phyloP scores from a whole-genome alignment of 2,329 filamentous ascomycete genomes.

The Neurospora sp. region DNA sequence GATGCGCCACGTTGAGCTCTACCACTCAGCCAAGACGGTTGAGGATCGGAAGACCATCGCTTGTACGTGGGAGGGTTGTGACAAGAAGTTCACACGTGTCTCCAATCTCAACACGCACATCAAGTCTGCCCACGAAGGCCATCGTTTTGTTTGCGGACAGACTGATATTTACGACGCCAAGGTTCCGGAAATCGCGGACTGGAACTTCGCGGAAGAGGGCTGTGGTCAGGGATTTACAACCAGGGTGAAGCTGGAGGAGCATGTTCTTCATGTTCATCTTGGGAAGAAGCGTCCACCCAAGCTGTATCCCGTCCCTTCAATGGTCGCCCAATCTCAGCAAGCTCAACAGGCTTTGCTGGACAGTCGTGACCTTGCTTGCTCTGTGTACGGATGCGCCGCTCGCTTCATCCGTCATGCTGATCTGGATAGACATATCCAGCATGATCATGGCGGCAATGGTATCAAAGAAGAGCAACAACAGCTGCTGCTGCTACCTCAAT shows the following conservation, averaged over 20 bases:
- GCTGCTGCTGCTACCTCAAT: background rate
- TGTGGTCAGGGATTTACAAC: constrained; percentile 69
- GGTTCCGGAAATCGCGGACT: constrained; percentile 42
- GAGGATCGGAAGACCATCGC: constrained; percentile 54
- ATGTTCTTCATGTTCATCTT: constrained; percentile 74
- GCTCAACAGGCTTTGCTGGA: constrained; percentile 31
- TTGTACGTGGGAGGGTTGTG: constrained; percentile 61
- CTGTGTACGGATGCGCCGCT: constrained; percentile 29
- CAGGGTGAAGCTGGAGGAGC: constrained; percentile 72
- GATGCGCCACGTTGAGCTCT: constrained; percentile 66
- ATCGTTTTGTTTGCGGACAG: constrained; percentile 69
- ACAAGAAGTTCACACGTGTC: constrained; percentile 67
- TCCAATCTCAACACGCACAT: constrained; percentile 79
- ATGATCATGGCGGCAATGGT: constrained; percentile 16
- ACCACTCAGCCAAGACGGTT: constrained; percentile 55
- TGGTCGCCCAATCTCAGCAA: constrained; percentile 22
- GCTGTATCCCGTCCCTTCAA: constrained; percentile 10
- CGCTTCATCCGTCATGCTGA: constrained; percentile 42
- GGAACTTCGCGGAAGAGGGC: constrained; percentile 51
- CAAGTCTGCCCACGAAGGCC: constrained; percentile 64
- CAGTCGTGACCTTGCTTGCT: constrained; percentile 35
- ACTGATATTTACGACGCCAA: constrained; percentile 46
- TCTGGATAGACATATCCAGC: constrained; percentile 34
- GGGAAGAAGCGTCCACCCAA: constrained; percentile 38
- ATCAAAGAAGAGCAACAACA: background rate